Conservation (phyloP, 2,329 filamentous ascomycete genomes). For the Chaetomiaceae sp. region DNA sequence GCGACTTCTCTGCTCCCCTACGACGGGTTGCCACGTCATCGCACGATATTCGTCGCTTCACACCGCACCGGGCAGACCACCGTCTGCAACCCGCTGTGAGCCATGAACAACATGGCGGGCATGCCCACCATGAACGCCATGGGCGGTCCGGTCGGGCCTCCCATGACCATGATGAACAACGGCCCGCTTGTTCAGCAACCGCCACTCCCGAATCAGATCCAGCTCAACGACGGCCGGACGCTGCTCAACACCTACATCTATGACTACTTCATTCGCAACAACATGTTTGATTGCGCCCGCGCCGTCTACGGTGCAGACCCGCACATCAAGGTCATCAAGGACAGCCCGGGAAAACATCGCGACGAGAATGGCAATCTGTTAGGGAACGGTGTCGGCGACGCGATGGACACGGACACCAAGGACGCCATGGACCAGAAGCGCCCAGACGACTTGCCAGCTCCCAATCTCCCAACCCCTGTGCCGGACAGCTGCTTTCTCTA, state of each 20-base stretch:
- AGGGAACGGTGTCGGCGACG: conserved; percentile 63
- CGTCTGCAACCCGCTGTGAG: conserved; percentile 33
- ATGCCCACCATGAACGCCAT: conserved; percentile 67
- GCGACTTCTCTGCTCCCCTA: not conserved
- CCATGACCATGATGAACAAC: conserved; percentile 64
- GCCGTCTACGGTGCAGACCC: conserved; percentile 62
- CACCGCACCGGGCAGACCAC: conserved; percentile 32
- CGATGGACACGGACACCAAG: conserved; percentile 79
- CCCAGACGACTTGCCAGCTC: conserved; percentile 72
- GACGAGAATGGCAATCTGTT: conserved; percentile 61
- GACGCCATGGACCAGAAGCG: conserved; percentile 68
- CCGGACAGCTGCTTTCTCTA: conserved; percentile 80
- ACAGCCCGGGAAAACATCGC: conserved; percentile 61
- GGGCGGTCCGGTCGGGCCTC: conserved; percentile 59
- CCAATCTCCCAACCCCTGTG: conserved; percentile 60
- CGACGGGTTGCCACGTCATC: not conserved
- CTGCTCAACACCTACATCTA: conserved; percentile 83
- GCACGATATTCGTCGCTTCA: not conserved
- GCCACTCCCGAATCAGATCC: conserved; percentile 31
- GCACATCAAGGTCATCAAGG: conserved; percentile 60
- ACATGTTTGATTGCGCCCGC: conserved; percentile 78
- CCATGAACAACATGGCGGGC: conserved; percentile 55
- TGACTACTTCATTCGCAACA: conserved; percentile 82
- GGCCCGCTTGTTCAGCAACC: conserved; percentile 32
- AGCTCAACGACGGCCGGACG: conserved; percentile 44